Evolutionary conservation across 2,329 filamentous ascomycete species (phyloP), one percentile per base, ranked within the genome.

Genomic region (Nothophoma quercina): DNA sequence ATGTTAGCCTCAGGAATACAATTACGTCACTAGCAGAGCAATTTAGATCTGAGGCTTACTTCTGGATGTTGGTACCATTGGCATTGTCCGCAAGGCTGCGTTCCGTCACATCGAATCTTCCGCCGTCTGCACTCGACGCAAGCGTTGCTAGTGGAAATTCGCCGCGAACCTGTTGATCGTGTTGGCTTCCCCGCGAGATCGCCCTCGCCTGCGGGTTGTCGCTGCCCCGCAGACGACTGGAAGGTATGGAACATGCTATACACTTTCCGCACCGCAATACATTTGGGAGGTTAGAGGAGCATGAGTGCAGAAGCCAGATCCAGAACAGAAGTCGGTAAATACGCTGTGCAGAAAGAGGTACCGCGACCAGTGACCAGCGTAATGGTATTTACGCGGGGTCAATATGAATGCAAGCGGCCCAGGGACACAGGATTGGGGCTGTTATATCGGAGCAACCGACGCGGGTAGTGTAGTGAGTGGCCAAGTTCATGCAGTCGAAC

Each of bases 101-200:
- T 84, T 47, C 90, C 90, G 76, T 93, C 89, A 69, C 90, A 95
- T 58, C 90, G 87, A 48, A 93, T 93, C 75, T 93, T 95, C 56
- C 90, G 84, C 62, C 90, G 83, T 68, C 91, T 87, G 76, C 90
- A 91, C 64, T 90, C 88, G 39, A 88, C 86, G 71, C 88, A 91
- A 29, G 88, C 88, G 66, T 88, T 79, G 63, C 72, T 78, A 4
- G 78, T 80, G 4, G 78, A 79, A 36, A 79, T 79, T 5, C 78
- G 72, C 28, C 77, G 67, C 18, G 77, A 77, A 32, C 70, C 74
- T 18, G 70, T 62, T 13, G 70, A 63, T 7, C 70, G 71, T 46
- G 65, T 62, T 47, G 68, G 69, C 60, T 76, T 78, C 35, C 67
- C 65, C 10, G 65, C 51, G 25, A 64, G 66, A 36, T 73, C 70